A percentile compares a stretch with the other conserved stretches of the same genome.
These are phyloP conservation scores for Selaginella tamariscina DNA, from an alignment of 75 land plant species.

Conservation along the genomic window DNA sequence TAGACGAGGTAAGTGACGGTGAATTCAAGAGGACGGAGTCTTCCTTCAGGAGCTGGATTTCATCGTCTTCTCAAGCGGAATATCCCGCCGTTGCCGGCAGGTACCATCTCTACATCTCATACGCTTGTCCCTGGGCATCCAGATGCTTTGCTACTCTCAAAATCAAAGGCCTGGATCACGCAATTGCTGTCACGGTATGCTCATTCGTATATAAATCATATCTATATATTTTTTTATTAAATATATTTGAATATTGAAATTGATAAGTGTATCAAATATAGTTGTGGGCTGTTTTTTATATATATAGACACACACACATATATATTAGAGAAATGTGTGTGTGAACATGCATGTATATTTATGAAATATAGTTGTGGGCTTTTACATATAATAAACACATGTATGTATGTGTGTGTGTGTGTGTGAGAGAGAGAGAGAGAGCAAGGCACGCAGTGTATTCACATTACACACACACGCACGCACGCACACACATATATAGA, in stretches of 20 bases:
- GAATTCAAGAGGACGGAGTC: constrained; percentile 55
- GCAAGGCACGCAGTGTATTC: constrained; percentile 4
- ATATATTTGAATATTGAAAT: neutral
- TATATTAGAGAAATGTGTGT: constrained; percentile 6
- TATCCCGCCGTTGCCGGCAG: constrained; percentile 59
- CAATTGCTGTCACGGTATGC: constrained; percentile 55
- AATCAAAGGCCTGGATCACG: constrained; percentile 70
- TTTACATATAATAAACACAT: too few relatives aligned
- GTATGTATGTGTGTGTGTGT: too few relatives aligned
- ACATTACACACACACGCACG: too few relatives aligned
- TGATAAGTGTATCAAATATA: neutral
- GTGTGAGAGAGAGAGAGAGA: too few relatives aligned
- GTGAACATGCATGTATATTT: neutral
- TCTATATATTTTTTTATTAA: neutral
- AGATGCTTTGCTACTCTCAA: constrained; percentile 62
- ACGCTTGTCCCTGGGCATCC: constrained; percentile 90
- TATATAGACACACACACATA: neutral
- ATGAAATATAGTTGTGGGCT: constrained; percentile 4
- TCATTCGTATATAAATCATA: too few relatives aligned
- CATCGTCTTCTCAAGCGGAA: constrained; percentile 32
- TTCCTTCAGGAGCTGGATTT: constrained; percentile 49
- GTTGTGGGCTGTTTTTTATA: neutral
- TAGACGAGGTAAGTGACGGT: constrained; percentile 60
- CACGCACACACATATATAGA: too few relatives aligned
- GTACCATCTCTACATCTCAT: constrained; percentile 77